Evolutionary conservation across 208 protist genomes (phyloP).

Genomic region (Wallacemonas rigidus): DNA sequence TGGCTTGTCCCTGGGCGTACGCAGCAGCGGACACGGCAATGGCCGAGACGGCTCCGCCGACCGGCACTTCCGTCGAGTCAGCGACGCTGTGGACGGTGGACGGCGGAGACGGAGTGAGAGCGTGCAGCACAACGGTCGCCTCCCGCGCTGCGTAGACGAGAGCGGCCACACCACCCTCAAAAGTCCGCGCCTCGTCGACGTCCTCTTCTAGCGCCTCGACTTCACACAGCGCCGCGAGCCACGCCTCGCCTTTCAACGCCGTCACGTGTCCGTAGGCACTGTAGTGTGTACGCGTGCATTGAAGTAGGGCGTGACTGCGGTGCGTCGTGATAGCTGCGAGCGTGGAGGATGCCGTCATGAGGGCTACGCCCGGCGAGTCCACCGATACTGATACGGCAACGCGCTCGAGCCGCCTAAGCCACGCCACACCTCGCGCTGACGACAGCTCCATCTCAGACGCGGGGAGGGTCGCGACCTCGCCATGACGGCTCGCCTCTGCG

Average conservation of each 20-base stretch:
- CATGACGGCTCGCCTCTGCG: no score
- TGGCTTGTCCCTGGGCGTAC: background rate
- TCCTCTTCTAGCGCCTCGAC: background rate
- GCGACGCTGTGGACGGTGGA: background rate
- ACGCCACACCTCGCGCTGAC: background rate
- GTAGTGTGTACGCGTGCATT: background rate
- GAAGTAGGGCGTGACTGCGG: background rate
- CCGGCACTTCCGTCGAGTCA: background rate
- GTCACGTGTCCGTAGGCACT: slow-evolving; percentile 3
- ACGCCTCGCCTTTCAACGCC: background rate
- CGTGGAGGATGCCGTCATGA: background rate
- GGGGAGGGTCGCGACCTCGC: no score
- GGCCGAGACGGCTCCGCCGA: slow-evolving; percentile 4
- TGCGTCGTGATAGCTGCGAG: background rate
- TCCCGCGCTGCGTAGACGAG: background rate
- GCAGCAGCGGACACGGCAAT: background rate
- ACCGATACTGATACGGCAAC: background rate
- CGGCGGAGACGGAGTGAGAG: background rate
- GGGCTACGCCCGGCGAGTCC: background rate
- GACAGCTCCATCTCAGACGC: no score
- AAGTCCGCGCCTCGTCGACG: no score
- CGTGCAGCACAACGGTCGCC: background rate
- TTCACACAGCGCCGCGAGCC: background rate
- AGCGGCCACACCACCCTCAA: background rate
- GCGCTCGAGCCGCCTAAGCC: background rate